Evolutionary conservation across 1,139 yeast species (phyloP), one percentile per base, ranked within the genome.

Genomic region (Pichia sp.): DNA sequence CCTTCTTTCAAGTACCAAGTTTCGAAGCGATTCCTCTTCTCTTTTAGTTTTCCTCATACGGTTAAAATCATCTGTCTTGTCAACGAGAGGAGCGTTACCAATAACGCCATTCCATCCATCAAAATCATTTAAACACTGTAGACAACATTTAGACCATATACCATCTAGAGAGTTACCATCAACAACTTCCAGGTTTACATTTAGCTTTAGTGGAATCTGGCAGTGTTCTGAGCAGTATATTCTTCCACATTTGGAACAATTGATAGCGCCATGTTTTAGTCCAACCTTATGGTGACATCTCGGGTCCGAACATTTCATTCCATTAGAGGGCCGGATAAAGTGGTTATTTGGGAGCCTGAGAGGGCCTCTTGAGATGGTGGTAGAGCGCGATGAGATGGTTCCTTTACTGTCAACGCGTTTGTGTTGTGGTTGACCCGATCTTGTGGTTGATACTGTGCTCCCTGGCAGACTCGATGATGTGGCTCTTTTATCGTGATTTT

Each of bases 201-300:
- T 75, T 52, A 74, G 74, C 71, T 74, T 80, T 56, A 79, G 70
- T 46, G 74, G 75, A 64, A 75, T 82, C 52, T 74, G 70, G 3
- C 90, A 76, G 71, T 90, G 96, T 31, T 70, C 71, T 57, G 78
- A 77, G 67, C 97, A 90, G 65, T 71, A 89, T 23, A 90, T 69
- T 31, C 75, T 70, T 0, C 97, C 97, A 71, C 97, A 90, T 60
- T 74, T 78, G 23, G 87, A 70, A 66, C 92, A 85, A 64, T 85
- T 84, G 4, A 79, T 80, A 1, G 74, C 65, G 0, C 86, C 87
- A 60, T 75, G 76, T 55, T 75, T 75, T 43, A 78, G 75, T 52
- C 72, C 77, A 31, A 84, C 67, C 5, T 59, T 62, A 47, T 69
- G 73, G 0, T 59, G 52, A 62, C 90, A 85, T 1, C 63, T 60